phyloP scores from a whole-genome alignment of 1,139 yeast genomes.

The Yamadazyma spencermartinsiae region DNA sequence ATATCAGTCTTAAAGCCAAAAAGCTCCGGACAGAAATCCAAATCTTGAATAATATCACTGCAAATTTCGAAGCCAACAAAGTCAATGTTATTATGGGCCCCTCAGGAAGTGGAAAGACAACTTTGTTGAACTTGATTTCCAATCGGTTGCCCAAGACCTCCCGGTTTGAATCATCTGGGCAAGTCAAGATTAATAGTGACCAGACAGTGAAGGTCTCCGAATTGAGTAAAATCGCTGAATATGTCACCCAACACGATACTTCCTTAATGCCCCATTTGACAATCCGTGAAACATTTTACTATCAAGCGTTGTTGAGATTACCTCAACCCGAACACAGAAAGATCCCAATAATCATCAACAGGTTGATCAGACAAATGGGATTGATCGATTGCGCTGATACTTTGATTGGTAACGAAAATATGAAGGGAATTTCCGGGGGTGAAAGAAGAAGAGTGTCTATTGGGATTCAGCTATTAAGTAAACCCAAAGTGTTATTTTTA shows the following conservation, averaged over 20 bases:
- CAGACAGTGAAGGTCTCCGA: constrained; percentile 42
- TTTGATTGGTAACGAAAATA: constrained; percentile 67
- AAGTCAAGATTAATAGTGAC: constrained; percentile 19
- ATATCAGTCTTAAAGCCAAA: constrained; percentile 11
- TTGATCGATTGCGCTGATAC: constrained; percentile 77
- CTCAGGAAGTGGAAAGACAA: constrained; percentile 84
- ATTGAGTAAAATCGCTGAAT: constrained; percentile 56
- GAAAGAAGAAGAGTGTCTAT: constrained; percentile 82
- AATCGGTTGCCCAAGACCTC: constrained; percentile 51
- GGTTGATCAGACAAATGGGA: constrained; percentile 66
- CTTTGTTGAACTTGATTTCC: constrained; percentile 66
- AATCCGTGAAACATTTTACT: constrained; percentile 71
- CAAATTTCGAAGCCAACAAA: constrained; percentile 57
- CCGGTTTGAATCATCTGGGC: constrained; percentile 24
- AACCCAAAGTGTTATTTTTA: constrained; percentile 67
- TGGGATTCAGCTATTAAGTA: constrained; percentile 71
- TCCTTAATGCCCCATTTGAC: constrained; percentile 69
- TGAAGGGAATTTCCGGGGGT: constrained; percentile 85
- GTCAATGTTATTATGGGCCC: constrained; percentile 91
- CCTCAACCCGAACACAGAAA: constrained; percentile 32
- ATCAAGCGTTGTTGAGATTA: constrained; percentile 70
- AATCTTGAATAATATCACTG: constrained; percentile 50
- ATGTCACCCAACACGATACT: constrained; percentile 80
- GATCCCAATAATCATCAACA: constrained; percentile 44
- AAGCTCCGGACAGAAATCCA: constrained; percentile 11